These are phyloP conservation scores for Pythium apleroticum DNA, from an alignment of 352 stramenopile genomes.

Conservation along the genomic window DNA sequence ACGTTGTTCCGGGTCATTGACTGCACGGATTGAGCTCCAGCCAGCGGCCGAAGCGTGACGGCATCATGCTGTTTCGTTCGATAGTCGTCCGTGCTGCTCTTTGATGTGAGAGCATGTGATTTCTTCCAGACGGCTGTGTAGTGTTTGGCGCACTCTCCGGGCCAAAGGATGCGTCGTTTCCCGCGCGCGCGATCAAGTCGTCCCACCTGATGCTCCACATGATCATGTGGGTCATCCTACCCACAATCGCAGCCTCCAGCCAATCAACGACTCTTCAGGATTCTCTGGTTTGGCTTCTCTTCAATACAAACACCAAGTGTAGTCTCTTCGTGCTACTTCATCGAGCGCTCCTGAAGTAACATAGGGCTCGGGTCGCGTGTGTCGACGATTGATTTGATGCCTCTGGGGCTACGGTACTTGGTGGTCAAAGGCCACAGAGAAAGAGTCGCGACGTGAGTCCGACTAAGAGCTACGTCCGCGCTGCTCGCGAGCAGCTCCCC, in stretches of 20 bases:
- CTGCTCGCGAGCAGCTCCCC: neutral
- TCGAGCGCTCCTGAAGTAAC: slow-evolving; percentile 27
- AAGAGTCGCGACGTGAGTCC: slow-evolving; percentile 6
- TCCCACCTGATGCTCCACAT: slow-evolving; percentile 15
- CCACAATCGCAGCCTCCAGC: slow-evolving; percentile 11
- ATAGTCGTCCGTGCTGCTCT: neutral
- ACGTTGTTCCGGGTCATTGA: neutral
- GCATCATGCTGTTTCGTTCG: neutral
- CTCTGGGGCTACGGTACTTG: slow-evolving; percentile 29
- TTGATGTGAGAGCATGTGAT: neutral
- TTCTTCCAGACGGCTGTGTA: neutral
- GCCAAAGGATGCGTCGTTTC: slow-evolving; percentile 14
- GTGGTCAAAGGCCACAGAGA: slow-evolving; percentile 33
- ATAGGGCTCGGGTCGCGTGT: slow-evolving; percentile 11
- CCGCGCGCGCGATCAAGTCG: slow-evolving; percentile 13
- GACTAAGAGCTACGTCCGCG: neutral
- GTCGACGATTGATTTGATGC: slow-evolving; percentile 33
- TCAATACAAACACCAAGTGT: slow-evolving; percentile 22
- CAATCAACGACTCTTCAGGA: slow-evolving; percentile 38
- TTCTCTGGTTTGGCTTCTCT: slow-evolving; percentile 7
- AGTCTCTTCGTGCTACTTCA: slow-evolving; percentile 22
- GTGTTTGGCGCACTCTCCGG: neutral
- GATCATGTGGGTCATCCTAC: neutral
- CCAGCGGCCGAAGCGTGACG: neutral
- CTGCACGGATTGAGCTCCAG: neutral